Evolutionary conservation across 2,329 filamentous ascomycete genomes (phyloP), one percentile per base, ranked within the genome.

Genomic region (Alternaria ethzedia): DNA sequence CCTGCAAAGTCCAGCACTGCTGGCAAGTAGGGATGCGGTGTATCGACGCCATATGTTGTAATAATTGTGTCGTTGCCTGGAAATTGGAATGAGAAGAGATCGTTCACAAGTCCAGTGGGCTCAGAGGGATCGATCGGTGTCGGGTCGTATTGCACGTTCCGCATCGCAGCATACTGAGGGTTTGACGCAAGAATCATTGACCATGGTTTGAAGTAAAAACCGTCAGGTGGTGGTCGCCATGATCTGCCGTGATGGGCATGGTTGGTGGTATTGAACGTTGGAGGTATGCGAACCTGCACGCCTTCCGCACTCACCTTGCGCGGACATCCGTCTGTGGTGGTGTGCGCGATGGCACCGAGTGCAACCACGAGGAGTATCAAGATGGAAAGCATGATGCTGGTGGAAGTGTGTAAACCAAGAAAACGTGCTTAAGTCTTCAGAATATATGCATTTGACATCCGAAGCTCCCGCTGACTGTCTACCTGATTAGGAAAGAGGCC

Each of bases 191-290:
- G 61, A 21, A 70, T 60, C 56, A 70, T 68, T 6, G 59, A 54
- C 70, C 69, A 72, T n/a, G 60, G 62, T 36, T 67, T 54, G 62
- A 68, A 70, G 44, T 68, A 66, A n/a, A 62, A 72, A 3, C 56
- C 61, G 5, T 25, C 28, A 7, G 66, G 61, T 25, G 63, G 64
- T 8, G 59, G 30, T 6, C 2, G 17, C 68, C 70, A 70, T 30
- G 44, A n/a, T 26, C 36, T 17, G 52, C 26, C 20, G 21, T 61
- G 32, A 20, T 51, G 11, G 6, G 13, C 4, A 25, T 30, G 11
- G 3, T 21, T 2, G 3, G 52, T 36, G 15, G 25, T 30, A 17
- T 45, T 50, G 44, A 61, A 57, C 4, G 25, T 47, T 11, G 59
- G 59, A 30, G 62, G 62, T n/a, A 67, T 50, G 13, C 62, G 65